Conservation (phyloP, 176 grass and related monocot species). For the Neostapfia colusana region DNA sequence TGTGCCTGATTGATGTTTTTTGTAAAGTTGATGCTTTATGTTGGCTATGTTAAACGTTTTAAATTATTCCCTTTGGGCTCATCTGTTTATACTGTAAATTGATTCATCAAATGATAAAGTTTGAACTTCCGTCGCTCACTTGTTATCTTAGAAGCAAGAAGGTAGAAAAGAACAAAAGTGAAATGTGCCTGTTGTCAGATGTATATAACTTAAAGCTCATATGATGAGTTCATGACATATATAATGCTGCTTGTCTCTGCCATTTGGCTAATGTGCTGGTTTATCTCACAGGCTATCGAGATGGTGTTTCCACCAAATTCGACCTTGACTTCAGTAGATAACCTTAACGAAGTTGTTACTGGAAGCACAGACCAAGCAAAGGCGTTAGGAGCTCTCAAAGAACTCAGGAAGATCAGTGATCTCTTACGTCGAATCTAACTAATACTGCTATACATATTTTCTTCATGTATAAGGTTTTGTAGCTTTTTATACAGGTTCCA, state of each 20-base stretch:
- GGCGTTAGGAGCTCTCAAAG: conserved; percentile 50
- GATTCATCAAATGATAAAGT: neutral
- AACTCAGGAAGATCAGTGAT: conserved; percentile 74
- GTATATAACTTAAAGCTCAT: neutral
- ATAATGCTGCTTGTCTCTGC: neutral
- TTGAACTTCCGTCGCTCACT: neutral
- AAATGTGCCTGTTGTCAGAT: neutral
- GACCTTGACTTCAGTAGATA: conserved; percentile 33
- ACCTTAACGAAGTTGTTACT: conserved; percentile 28
- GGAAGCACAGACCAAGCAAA: conserved; percentile 47
- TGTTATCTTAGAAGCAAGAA: neutral
- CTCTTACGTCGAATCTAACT: conserved; percentile 57
- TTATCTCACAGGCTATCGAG: conserved; percentile 60
- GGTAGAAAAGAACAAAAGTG: neutral
- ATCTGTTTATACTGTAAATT: conserved; percentile 10
- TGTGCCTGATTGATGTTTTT: neutral
- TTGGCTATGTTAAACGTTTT: neutral
- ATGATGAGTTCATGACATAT: neutral
- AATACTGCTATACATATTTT: neutral
- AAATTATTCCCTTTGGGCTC: neutral
- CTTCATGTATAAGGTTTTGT: neutral
- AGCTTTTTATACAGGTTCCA: neutral
- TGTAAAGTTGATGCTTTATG: conserved; percentile 25
- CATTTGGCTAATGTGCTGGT: conserved; percentile 34
- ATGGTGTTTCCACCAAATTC: conserved; percentile 48